phyloP scores from a whole-genome alignment of 2,329 filamentous ascomycete species.

The Mycosphaerella arachidis region DNA sequence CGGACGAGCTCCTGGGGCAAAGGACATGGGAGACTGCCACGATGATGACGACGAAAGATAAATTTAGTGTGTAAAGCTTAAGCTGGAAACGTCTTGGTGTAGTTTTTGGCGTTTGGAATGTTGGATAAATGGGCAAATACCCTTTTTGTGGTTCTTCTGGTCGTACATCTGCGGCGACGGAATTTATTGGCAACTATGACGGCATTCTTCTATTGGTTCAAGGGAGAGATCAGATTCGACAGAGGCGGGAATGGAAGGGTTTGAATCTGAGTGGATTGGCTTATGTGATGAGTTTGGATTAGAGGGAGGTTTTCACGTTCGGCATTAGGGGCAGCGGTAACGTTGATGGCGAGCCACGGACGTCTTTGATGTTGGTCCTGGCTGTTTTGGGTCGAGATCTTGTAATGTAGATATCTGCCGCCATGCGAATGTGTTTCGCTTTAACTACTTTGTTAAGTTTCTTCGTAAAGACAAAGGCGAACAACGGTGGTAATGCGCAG shows the following conservation, averaged over 20 bases:
- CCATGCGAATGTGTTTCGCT: neutral
- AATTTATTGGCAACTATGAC: neutral
- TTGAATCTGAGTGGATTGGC: neutral
- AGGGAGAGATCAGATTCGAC: neutral
- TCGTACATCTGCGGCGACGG: neutral
- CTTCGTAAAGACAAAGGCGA: no score
- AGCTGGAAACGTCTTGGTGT: neutral
- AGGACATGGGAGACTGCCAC: neutral
- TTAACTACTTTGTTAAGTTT: no score
- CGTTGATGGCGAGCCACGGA: neutral
- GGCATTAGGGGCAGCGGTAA: neutral
- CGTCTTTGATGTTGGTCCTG: neutral
- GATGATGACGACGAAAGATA: neutral
- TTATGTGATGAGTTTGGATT: neutral
- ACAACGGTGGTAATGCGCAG: no score
- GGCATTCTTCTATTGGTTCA: neutral
- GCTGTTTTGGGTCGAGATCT: neutral
- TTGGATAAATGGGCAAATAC: neutral
- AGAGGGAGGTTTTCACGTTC: neutral
- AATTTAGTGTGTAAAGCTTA: neutral
- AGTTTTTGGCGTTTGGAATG: neutral
- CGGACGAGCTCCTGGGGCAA: neutral
- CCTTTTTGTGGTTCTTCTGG: neutral
- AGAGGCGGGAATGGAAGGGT: neutral
- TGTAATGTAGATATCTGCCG: conserved; percentile 2